Base-by-base conservation (phyloP, 768 basidiomycete genomes). In the Trametes meyenii region DNA sequence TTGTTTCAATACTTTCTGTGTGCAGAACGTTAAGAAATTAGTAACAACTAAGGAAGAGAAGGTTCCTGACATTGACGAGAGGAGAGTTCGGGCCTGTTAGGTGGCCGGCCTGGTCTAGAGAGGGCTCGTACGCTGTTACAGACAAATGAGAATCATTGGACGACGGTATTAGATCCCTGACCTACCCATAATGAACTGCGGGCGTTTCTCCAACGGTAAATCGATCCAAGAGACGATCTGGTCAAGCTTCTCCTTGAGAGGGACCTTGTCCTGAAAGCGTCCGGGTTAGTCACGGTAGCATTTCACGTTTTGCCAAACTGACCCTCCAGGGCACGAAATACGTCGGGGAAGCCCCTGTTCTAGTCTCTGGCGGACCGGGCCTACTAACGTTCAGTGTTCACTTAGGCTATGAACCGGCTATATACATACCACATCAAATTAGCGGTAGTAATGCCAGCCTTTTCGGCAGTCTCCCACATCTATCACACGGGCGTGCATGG, bases 401-500 rank as follows among this genome's bases (percentile, higher is more conserved):
- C 40, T 24, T 21, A 51, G 40, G 33, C 36, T 23, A 2, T 53
- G 17, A 16, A n/a, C 10, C 6, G 16, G 33, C 5, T 35, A 23
- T 17, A 43, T 26, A 78, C 87, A 57, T 54, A 92, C 93, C 94
- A 97, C 94, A 97, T 97, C 45, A 94, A 79, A 67, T 95, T 94
- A 0, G 92, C 94, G 4, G 90, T 89, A 38, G 84, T 77, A 12
- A 93, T 72, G 0, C 88, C 88, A 5, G 87, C 85, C 60, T 85
- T 87, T 60, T 78, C 82, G 2, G 88, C 91, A 0, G 94, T 95
- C 70, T 93, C 91, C 94, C 95, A 97, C 80, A 96, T 89, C 92
- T 94, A 59, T 14, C 16, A 45, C 26, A 46, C 35, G 45, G 13
- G 44, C 42, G 44, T 42, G 10, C 58, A 36, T 40, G 36, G 58